Evolutionary conservation across 768 basidiomycete species (phyloP).

Genomic region (Calocybe gangraenosa): DNA sequence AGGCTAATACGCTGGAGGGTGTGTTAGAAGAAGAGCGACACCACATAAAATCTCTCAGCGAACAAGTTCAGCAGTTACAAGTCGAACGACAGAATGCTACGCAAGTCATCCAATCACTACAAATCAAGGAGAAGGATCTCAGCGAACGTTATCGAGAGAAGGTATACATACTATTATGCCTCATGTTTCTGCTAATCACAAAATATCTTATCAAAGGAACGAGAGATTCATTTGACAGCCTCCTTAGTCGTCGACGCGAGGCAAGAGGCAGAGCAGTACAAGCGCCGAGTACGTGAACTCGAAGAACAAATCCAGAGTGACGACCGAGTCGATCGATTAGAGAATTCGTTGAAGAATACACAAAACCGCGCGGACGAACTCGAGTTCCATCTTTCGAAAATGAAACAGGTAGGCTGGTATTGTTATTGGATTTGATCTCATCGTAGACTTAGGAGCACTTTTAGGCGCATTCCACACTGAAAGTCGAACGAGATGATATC

Average conservation of each 20-base stretch:
- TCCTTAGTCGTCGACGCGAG: slow-evolving; percentile 49
- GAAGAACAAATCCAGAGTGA: slow-evolving; percentile 83
- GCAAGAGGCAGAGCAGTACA: slow-evolving; percentile 48
- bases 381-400: slow-evolving; percentile 75
- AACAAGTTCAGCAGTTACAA: slow-evolving; percentile 40
- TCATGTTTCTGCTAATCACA: slow-evolving; percentile 12
- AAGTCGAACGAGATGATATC: slow-evolving; percentile 56
- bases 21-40: slow-evolving; percentile 38
- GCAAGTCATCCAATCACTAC: slow-evolving; percentile 35
- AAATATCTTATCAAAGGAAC: slow-evolving; percentile 50
- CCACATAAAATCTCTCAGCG: slow-evolving; percentile 34
- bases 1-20: slow-evolving; percentile 37
- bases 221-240: slow-evolving; percentile 65
- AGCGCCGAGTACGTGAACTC: slow-evolving; percentile 62
- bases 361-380: slow-evolving; percentile 82
- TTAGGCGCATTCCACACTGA: slow-evolving; percentile 55
- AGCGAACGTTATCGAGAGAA: slow-evolving; percentile 51
- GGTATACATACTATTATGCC: slow-evolving; percentile 22
- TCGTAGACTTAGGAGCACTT: slow-evolving; percentile 5
- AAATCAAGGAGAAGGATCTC: slow-evolving; percentile 51
- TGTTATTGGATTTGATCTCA: neutral
- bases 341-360: slow-evolving; percentile 68
- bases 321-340: slow-evolving; percentile 73
- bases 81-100: slow-evolving; percentile 31
- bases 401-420: slow-evolving; percentile 58